Conservation (phyloP, 192 early-diverging fungal genomes). For the Gaertneriomyces sp. region DNA sequence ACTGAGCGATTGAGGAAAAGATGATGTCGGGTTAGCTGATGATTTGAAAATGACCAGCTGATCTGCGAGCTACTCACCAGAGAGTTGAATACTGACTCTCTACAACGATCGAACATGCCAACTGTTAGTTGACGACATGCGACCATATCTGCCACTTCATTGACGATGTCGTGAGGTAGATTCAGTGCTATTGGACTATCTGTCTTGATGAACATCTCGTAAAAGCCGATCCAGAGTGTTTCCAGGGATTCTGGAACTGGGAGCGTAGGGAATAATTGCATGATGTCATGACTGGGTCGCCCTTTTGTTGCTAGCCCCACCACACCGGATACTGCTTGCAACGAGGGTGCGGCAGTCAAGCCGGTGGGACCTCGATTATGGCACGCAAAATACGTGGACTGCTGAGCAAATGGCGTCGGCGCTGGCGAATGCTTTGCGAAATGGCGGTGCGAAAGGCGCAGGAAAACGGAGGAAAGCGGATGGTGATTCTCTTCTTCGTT, state of each 20-base stretch:
- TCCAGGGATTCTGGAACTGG: neutral
- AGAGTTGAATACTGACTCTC: neutral
- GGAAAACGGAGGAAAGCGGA: too few species aligned
- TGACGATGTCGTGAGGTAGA: neutral
- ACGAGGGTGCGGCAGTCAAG: too few species aligned
- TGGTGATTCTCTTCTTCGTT: too few species aligned
- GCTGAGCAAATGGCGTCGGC: too few species aligned
- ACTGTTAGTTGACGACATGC: neutral
- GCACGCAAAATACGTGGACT: too few species aligned
- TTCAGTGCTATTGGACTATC: constrained; percentile 3
- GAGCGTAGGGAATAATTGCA: neutral
- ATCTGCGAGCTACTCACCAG: neutral
- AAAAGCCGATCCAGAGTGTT: neutral
- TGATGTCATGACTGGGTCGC: too few species aligned
- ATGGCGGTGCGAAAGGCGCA: too few species aligned
- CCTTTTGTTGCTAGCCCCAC: too few species aligned
- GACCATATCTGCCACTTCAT: neutral
- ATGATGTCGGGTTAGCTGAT: neutral
- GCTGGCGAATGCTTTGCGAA: too few species aligned
- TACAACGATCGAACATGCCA: neutral
- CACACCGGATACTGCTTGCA: too few species aligned
- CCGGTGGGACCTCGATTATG: too few species aligned
- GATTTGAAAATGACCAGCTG: neutral
- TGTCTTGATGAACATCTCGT: constrained; percentile 2
- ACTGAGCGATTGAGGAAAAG: neutral